Conservation (phyloP, 78 protist species). For the Dictyostelium brefeldianum region DNA sequence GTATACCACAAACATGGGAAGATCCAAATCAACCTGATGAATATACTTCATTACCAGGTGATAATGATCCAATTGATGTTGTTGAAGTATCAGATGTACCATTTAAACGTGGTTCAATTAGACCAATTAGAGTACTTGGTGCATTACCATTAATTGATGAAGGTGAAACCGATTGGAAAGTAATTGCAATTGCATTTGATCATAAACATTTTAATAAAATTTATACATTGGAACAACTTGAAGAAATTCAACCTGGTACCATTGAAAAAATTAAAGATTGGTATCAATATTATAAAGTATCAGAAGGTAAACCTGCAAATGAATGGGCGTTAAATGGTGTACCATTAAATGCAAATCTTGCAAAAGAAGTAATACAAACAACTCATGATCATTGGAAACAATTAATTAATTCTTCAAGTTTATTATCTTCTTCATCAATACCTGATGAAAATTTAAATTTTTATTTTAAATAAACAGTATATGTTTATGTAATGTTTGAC, state of each 20-base stretch:
- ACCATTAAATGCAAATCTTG: slow-evolving; percentile 65
- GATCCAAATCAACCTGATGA: slow-evolving; percentile 76
- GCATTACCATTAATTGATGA: slow-evolving; percentile 93
- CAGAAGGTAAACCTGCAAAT: slow-evolving; percentile 97
- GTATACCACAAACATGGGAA: slow-evolving; percentile 96
- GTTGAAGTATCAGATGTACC: slow-evolving; percentile 86
- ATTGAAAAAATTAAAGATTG: slow-evolving; percentile 87
- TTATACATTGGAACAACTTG: slow-evolving; percentile 88
- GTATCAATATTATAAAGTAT: slow-evolving; percentile 94
- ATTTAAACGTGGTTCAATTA: slow-evolving; percentile 85
- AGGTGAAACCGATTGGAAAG: slow-evolving; percentile 97
- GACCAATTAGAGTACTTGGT: slow-evolving; percentile 93
- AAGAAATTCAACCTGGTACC: slow-evolving; percentile 82
- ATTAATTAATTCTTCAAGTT: slow-evolving; percentile 27
- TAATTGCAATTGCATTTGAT: slow-evolving; percentile 84
- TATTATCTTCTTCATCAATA: slow-evolving; percentile 17
- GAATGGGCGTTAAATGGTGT: slow-evolving; percentile 89
- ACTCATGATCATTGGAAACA: slow-evolving; percentile 82
- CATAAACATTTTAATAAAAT: slow-evolving; percentile 88
- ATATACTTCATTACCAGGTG: slow-evolving; percentile 86
- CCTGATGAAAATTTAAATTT: no score
- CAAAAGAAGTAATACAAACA: slow-evolving; percentile 64
- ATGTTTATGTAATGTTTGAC: no score
- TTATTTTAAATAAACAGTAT: no score
- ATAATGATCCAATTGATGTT: slow-evolving; percentile 94